Evolutionary conservation across 768 basidiomycete genomes (phyloP), one percentile per base, ranked within the genome.

Genomic region (Gyrodon lividus): DNA sequence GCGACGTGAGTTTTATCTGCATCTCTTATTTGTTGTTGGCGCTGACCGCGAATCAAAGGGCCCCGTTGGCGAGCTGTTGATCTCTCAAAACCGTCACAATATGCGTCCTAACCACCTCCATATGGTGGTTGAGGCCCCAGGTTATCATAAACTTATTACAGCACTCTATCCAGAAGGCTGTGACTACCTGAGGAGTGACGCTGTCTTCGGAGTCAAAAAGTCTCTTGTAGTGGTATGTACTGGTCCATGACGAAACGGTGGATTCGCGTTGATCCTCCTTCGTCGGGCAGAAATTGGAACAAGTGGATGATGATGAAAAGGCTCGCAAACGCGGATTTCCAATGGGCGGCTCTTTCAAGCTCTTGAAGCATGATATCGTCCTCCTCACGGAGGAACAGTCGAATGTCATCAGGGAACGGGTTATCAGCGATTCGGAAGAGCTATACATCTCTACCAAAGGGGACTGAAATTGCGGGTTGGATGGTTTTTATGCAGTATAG

Each of bases 41-140:
- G 37, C 34, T 63, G 48, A 68, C 41, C 12, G 20, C 51, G 12
- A 28, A 31, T 50, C 13, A 8, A 56, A 82, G 77, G 90, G 89
- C 0, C 82, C 92, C 0, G 89, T 91, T 3, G 88, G 86, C 0
- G 70, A 73, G 14, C 59, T 94, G 56, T 65, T 92, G 19, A 46
- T 69, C 1, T 62, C 63, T 0, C 72, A 91, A 7, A 77, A 77
- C 12, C 75, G 92, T 43, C 92, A 93, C 60, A 81, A 84, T 51
- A 83, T 83, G 72, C 77, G 92, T 13, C 92, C 92, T 10, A 88
- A 80, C 40, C 92, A 94, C 65, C 61, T 94, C 43, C 92, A 94
- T 66, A 69, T 92, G 54, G 75, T 82, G 72, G 73, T 91, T 49
- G 70, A 83, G 46, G 87, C 89, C 0, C 77, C 79, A 4, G 89